These are phyloP conservation scores for Ramularia endophylla DNA, from an alignment of 2,329 filamentous ascomycete genomes.

Conservation along the genomic window DNA sequence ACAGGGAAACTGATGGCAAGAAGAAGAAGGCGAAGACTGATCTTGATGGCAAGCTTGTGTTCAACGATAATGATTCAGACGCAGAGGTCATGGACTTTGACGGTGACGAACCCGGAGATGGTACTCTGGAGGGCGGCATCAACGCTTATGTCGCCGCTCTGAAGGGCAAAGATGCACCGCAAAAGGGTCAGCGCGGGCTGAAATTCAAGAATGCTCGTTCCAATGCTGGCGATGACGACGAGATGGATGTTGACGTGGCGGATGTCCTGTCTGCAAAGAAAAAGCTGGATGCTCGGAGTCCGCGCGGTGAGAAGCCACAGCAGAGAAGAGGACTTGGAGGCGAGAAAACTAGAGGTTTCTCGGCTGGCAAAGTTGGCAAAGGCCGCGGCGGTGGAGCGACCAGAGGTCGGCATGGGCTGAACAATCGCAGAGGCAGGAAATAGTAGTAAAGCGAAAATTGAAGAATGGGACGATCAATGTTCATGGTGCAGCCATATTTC, in stretches of 20 bases:
- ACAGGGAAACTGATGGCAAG: conserved; percentile 41
- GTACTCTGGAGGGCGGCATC: conserved; percentile 45
- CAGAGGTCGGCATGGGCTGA: conserved; percentile 16
- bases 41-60: conserved; percentile 72
- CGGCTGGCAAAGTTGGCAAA: conserved; percentile 17
- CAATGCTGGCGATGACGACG: conserved; percentile 33
- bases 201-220: conserved; percentile 52
- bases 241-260: conserved; percentile 43
- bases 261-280: conserved; percentile 34
- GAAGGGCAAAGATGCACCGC: conserved; percentile 52
- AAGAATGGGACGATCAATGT: too few species aligned
- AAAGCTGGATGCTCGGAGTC: conserved; percentile 22
- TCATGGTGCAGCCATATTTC: too few species aligned
- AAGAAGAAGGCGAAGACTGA: conserved; percentile 58
- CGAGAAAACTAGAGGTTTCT: conserved; percentile 18
- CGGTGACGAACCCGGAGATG: conserved; percentile 33
- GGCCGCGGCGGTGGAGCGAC: conserved; percentile 13
- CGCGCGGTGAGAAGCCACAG: conserved; percentile 17
- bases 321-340: conserved; percentile 21
- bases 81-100: conserved; percentile 55
- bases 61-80: conserved; percentile 46
- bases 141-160: conserved; percentile 59
- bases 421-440: conserved; percentile 12
- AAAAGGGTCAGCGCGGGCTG: conserved; percentile 53
- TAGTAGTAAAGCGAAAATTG: neutral